Conservation (phyloP, 306 rosid genomes). For the Sesbania bispinosa region DNA sequence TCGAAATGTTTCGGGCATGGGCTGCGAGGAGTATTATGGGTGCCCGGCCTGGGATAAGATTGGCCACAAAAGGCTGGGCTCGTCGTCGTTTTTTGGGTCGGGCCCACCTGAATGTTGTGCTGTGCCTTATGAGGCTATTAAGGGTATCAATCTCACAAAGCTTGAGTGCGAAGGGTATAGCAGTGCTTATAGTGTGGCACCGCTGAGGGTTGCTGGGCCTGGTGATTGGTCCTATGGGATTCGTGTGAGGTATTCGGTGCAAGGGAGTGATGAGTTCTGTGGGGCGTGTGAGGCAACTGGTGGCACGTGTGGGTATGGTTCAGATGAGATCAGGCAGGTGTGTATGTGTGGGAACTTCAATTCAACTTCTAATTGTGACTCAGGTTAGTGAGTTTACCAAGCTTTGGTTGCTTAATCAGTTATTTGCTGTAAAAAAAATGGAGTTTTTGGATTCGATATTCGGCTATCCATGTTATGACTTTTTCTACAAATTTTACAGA, state of each 20-base stretch:
- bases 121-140: conserved; percentile 63
- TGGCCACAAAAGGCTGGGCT: conserved; percentile 54
- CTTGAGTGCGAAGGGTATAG: conserved; percentile 90
- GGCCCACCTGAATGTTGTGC: conserved; percentile 93
- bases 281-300: conserved; percentile 87
- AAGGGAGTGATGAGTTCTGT: conserved; percentile 72
- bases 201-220: conserved; percentile 71
- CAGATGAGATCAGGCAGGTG: conserved; percentile 62
- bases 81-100: conserved; percentile 40
- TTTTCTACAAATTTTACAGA: conserved; percentile 34
- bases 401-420: neutral
- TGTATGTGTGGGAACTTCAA: conserved; percentile 78
- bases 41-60: conserved; percentile 83
- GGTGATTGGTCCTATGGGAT: conserved; percentile 80
- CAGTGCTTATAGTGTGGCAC: conserved; percentile 89
- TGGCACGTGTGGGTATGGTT: conserved; percentile 81
- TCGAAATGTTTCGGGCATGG: conserved; percentile 84
- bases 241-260: conserved; percentile 78
- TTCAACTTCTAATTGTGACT: conserved; percentile 86
- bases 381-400: conserved; percentile 36
- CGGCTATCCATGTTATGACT: neutral
- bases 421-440: neutral
- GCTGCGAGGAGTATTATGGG: conserved; percentile 81
- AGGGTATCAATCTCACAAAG: conserved; percentile 66
- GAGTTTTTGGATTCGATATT: neutral